These are phyloP conservation scores for Cladophialophora chaetospira DNA, from an alignment of 2,329 filamentous ascomycete genomes.

Conservation along the genomic window DNA sequence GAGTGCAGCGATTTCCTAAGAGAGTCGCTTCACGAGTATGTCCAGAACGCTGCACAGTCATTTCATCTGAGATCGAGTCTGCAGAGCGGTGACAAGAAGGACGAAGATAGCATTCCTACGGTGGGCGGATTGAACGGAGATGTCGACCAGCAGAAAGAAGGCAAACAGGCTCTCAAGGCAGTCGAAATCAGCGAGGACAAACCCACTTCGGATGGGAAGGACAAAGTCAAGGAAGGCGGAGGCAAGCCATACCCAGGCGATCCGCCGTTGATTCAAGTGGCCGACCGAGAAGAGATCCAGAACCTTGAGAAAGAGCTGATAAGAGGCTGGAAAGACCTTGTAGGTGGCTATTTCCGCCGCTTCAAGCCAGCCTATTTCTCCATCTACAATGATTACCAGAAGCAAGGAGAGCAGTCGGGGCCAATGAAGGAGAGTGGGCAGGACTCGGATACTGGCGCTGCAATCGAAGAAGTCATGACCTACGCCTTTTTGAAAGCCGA, in stretches of 20 bases:
- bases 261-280: slow-evolving; percentile 54
- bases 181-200: slow-evolving; percentile 18
- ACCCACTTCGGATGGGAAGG: slow-evolving; percentile 36
- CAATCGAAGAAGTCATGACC: slow-evolving; percentile 64
- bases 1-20: slow-evolving; percentile 86
- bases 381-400: slow-evolving; percentile 40
- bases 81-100: slow-evolving; percentile 41
- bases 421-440: slow-evolving; percentile 26
- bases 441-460: slow-evolving; percentile 41
- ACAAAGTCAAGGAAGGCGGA: slow-evolving; percentile 23
- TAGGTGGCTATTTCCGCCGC: slow-evolving; percentile 91
- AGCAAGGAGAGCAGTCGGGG: slow-evolving; percentile 39
- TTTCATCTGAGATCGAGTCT: slow-evolving; percentile 81
- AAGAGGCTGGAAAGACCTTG: slow-evolving; percentile 74
- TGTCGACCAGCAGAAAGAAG: slow-evolving; percentile 16
- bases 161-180: slow-evolving; percentile 20
- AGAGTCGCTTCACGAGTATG: slow-evolving; percentile 82
- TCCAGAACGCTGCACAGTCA: slow-evolving; percentile 75
- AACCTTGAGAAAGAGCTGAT: slow-evolving; percentile 72
- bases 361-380: slow-evolving; percentile 82
- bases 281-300: slow-evolving; percentile 63
- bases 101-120: slow-evolving; percentile 7
- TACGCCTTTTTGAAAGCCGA: slow-evolving; percentile 95
- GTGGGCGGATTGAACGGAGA: slow-evolving; percentile 16
- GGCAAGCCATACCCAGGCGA: slow-evolving; percentile 29